Percentiles rank a stretch among this genome's conserved stretches.
Evolutionary conservation across 2,329 filamentous ascomycete species (phyloP).

Genomic region (Trichoderma sp.): DNA sequence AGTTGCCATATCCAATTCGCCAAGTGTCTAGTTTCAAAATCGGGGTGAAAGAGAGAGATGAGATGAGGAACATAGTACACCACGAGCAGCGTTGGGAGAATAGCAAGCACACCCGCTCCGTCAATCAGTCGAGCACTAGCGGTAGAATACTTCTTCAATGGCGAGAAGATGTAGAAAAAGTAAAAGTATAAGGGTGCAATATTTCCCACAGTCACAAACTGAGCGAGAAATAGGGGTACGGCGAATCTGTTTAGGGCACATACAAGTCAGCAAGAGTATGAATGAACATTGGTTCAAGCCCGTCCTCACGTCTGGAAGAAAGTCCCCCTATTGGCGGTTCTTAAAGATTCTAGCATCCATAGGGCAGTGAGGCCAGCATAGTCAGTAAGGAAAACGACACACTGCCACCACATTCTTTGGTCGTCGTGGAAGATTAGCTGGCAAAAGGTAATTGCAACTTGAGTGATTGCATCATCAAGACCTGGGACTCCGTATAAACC

Average conservation of each 20-base stretch:
- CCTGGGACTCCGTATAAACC: constrained; percentile 26
- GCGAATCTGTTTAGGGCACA: constrained; percentile 19
- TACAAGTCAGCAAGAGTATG: constrained; percentile 13
- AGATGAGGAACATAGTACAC: constrained; percentile 26
- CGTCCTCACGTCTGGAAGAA: constrained; percentile 28
- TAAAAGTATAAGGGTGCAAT: constrained; percentile 29
- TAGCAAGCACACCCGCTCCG: constrained; percentile 15
- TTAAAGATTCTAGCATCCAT: constrained; percentile 27
- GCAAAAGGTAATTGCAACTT: constrained; percentile 25
- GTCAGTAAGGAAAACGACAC: constrained; percentile 30
- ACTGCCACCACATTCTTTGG: constrained; percentile 29
- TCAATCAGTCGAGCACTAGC: constrained; percentile 20
- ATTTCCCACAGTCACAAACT: constrained; percentile 27
- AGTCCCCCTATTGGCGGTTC: constrained; percentile 22
- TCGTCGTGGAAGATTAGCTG: constrained; percentile 29
- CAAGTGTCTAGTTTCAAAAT: constrained; percentile 28
- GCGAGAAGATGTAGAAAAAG: constrained; percentile 24
- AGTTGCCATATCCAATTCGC: constrained; percentile 36
- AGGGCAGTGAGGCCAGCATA: constrained; percentile 30
- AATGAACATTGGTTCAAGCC: background rate
- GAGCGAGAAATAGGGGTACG: constrained; percentile 24
- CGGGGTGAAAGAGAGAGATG: constrained; percentile 24
- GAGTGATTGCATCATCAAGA: constrained; percentile 26
- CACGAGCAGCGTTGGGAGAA: constrained; percentile 25
- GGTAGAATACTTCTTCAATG: constrained; percentile 21